Conservation (phyloP, 768 basidiomycete genomes). For the Suillus lakei region DNA sequence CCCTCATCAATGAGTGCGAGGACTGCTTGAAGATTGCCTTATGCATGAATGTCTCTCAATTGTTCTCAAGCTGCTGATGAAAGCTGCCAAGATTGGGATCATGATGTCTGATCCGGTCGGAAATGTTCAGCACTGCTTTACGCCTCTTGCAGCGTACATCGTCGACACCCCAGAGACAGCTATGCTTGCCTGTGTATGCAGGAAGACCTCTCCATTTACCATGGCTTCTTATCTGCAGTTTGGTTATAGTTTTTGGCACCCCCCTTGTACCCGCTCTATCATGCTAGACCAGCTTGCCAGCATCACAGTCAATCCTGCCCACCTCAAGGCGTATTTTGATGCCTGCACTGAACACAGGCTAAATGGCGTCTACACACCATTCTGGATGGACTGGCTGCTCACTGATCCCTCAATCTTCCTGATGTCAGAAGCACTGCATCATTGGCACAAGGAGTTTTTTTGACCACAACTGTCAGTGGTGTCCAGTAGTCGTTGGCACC, state of each 20-base stretch:
- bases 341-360: neutral
- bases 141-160: too few species aligned
- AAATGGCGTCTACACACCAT: conserved; percentile 26
- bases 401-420: conserved; percentile 40
- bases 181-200: too few species aligned
- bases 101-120: too few species aligned
- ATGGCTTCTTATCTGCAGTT: too few species aligned
- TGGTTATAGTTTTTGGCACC: conserved; percentile 18
- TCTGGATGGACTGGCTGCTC: conserved; percentile 43
- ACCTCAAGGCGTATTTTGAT: conserved; percentile 13
- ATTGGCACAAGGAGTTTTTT: conserved; percentile 41
- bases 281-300: conserved; percentile 31
- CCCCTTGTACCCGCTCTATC: conserved; percentile 28
- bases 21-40: too few species aligned
- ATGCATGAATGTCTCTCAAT: too few species aligned
- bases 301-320: conserved; percentile 23
- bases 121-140: too few species aligned
- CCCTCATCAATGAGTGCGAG: too few species aligned
- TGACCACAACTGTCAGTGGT: conserved; percentile 33
- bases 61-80: too few species aligned
- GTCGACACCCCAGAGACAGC: too few species aligned
- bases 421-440: conserved; percentile 43
- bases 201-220: too few species aligned
- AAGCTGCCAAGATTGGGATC: too few species aligned
- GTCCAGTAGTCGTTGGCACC: conserved; percentile 18